phyloP scores from a whole-genome alignment of 768 basidiomycete species.

The Mycena belliarum region DNA sequence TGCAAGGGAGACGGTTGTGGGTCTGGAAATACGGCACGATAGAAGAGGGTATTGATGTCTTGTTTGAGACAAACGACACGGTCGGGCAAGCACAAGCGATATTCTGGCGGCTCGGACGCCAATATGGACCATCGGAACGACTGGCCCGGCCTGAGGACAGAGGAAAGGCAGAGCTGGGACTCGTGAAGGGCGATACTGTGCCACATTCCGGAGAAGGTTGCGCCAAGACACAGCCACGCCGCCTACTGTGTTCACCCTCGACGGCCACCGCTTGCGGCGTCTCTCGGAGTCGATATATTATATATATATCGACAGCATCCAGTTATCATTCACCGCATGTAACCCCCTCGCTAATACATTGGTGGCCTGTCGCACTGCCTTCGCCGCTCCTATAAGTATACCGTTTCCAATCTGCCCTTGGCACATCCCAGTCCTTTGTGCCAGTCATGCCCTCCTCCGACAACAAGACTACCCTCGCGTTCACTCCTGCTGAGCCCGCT shows the following conservation, averaged over 20 bases:
- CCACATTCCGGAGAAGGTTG: conserved; percentile 44
- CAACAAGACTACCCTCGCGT: conserved; percentile 12
- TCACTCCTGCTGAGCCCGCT: neutral
- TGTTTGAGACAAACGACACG: conserved; percentile 85
- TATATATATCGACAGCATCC: too few relatives aligned
- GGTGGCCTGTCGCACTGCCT: too few relatives aligned
- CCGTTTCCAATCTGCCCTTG: too few relatives aligned
- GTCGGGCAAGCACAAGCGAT: conserved; percentile 77
- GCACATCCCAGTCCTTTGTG: too few relatives aligned
- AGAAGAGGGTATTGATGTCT: conserved; percentile 63
- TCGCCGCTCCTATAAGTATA: too few relatives aligned
- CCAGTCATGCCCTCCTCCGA: conserved; percentile 8
- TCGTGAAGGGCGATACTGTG: conserved; percentile 59
- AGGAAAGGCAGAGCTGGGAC: conserved; percentile 74
- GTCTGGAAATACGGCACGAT: conserved; percentile 68
- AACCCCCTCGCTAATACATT: too few relatives aligned
- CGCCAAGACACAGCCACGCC: too few relatives aligned
- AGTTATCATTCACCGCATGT: too few relatives aligned
- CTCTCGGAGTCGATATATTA: too few relatives aligned
- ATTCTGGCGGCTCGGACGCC: conserved; percentile 49
- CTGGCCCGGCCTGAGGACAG: conserved; percentile 82
- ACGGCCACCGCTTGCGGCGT: too few relatives aligned
- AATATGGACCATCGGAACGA: conserved; percentile 71
- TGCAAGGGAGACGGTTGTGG: conserved; percentile 37
- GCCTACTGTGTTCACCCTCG: too few relatives aligned